A percentile compares a stretch with the other conserved stretches of the same genome.
Conservation (phyloP, 495 filamentous ascomycete species). For the Lasiosphaeria hispida region DNA sequence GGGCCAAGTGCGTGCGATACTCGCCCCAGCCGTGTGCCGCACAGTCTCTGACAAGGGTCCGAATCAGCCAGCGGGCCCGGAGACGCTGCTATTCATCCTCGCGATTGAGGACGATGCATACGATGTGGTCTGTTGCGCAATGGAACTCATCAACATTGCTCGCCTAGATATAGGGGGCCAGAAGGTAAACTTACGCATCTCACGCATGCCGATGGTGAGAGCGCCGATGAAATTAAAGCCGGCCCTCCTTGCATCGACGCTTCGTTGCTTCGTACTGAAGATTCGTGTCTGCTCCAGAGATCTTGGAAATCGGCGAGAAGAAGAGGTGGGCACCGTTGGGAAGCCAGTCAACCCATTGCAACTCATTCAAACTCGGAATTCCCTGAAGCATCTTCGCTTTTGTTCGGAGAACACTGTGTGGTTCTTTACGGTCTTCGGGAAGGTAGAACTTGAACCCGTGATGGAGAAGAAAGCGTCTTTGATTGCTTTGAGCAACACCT, state of each 20-base stretch:
- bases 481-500: too few relatives aligned
- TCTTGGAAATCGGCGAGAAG: constrained; percentile 4
- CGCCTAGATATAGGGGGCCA: too few relatives aligned
- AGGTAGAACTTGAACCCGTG: constrained; percentile 44
- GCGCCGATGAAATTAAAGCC: constrained; percentile 3
- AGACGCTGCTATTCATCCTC: constrained; percentile 25
- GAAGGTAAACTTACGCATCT: too few relatives aligned
- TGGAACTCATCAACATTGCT: too few relatives aligned
- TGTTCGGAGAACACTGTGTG: constrained; percentile 28
- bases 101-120: constrained; percentile 27
- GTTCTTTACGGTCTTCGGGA: constrained; percentile 43
- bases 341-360: not conserved
- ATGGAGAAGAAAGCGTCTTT: constrained; percentile 30
- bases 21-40: constrained; percentile 28
- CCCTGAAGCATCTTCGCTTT: constrained; percentile 25
- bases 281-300: not conserved
- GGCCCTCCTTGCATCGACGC: not conserved
- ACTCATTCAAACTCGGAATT: constrained; percentile 22
- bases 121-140: constrained; percentile 13
- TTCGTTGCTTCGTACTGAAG: not conserved
- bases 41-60: constrained; percentile 22
- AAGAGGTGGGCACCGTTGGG: constrained; percentile 11
- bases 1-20: constrained; percentile 34
- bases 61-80: constrained; percentile 21
- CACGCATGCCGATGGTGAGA: constrained; percentile 3